These are phyloP conservation scores for Osmozyma mogii DNA, from an alignment of 805 yeast genomes.

Conservation along the genomic window DNA sequence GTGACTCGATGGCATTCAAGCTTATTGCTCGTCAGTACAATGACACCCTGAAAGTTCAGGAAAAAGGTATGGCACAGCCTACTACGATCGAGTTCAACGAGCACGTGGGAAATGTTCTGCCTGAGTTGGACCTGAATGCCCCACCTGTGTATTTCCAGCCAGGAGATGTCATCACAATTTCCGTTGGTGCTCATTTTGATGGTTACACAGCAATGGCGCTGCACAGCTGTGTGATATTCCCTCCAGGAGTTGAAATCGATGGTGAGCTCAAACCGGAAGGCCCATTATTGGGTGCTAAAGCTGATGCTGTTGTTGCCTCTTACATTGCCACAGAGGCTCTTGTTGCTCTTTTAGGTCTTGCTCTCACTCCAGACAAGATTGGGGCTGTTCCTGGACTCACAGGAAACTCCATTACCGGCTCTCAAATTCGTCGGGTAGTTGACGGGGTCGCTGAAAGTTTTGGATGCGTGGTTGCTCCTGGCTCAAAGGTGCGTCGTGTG, in stretches of 20 bases:
- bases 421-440: slow-evolving; percentile 62
- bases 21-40: slow-evolving; percentile 56
- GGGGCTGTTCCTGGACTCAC: slow-evolving; percentile 22
- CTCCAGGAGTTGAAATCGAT: slow-evolving; percentile 42
- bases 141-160: slow-evolving; percentile 40
- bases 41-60: slow-evolving; percentile 49
- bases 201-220: slow-evolving; percentile 86
- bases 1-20: slow-evolving; percentile 66
- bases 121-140: slow-evolving; percentile 63
- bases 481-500: slow-evolving; percentile 84
- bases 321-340: slow-evolving; percentile 86
- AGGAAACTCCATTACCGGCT: slow-evolving; percentile 49
- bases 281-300: slow-evolving; percentile 76
- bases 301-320: slow-evolving; percentile 86
- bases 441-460: slow-evolving; percentile 81
- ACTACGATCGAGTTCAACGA: slow-evolving; percentile 81
- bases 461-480: slow-evolving; percentile 83
- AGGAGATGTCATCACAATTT: slow-evolving; percentile 82
- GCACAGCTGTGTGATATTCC: slow-evolving; percentile 81
- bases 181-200: slow-evolving; percentile 87
- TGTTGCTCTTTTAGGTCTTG: slow-evolving; percentile 64
- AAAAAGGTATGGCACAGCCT: slow-evolving; percentile 92
- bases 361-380: slow-evolving; percentile 68
- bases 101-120: slow-evolving; percentile 71
- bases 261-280: slow-evolving; percentile 47